Evolutionary conservation across 208 protist species (phyloP).

Genomic region (Eutreptiella sp.): DNA sequence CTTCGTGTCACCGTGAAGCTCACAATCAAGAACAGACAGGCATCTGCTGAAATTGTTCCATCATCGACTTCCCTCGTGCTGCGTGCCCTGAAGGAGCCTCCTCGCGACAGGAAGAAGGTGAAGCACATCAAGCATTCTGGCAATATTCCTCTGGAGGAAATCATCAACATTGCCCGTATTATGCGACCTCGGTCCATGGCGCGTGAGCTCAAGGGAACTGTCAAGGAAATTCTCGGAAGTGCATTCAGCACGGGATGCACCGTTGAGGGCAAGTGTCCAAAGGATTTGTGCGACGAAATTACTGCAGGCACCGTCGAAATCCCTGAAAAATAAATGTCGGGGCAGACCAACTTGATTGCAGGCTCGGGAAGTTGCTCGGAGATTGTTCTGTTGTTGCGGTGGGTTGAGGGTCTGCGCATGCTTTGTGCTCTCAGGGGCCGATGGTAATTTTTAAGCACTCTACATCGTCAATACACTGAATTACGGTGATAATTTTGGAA

Average conservation of each 20-base stretch:
- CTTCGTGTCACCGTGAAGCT: slow-evolving; percentile 96
- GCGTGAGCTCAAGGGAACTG: slow-evolving; percentile 82
- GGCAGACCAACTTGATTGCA: too few species aligned
- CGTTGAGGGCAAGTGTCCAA: slow-evolving; percentile 88
- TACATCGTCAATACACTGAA: too few species aligned
- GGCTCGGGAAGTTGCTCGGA: too few species aligned
- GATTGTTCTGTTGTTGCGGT: too few species aligned
- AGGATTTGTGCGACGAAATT: slow-evolving; percentile 85
- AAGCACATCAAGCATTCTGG: slow-evolving; percentile 99
- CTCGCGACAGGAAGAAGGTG: slow-evolving; percentile 98
- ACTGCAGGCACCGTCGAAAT: slow-evolving; percentile 80
- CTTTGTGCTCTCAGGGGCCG: too few species aligned
- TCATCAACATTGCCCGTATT: slow-evolving; percentile 93
- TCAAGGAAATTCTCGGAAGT: slow-evolving; percentile 98
- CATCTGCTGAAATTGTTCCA: slow-evolving; percentile 91
- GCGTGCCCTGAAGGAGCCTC: slow-evolving; percentile 97
- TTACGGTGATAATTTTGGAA: too few species aligned
- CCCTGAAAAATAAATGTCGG: slow-evolving; percentile 34
- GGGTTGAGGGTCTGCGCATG: too few species aligned
- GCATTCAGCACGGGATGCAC: slow-evolving; percentile 95
- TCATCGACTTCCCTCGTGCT: slow-evolving; percentile 91
- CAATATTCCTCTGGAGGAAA: slow-evolving; percentile 93
- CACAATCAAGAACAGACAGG: slow-evolving; percentile 96
- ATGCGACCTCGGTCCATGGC: slow-evolving; percentile 89
- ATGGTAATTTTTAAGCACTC: too few species aligned